Base-by-base conservation (phyloP, 192 early-diverging fungal genomes). In the Backusella westeae region DNA sequence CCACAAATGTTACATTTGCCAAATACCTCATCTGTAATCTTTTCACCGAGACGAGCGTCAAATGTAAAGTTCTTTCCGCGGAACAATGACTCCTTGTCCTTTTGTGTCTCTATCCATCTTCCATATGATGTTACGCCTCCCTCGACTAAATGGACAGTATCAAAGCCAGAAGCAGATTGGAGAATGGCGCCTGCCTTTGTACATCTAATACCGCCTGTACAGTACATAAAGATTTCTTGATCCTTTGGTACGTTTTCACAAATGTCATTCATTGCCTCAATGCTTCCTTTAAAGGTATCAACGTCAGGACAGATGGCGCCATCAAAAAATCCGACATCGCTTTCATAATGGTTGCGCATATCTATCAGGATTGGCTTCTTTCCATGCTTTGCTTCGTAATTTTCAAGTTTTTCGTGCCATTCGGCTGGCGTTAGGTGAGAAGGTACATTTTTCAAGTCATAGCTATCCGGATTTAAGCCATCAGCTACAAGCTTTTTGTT, bases 331-430 rank as follows among this genome's bases (percentile, higher is more conserved):
- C 93, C 93, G 42, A 94, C 89, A 1, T 90, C 79, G 71, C 85
- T 89, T 79, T 94, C 93, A 78, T 94, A 94, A 38, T 87, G 87
- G 76, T 94, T 94, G 68, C 93, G 88, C 92, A 94, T 93, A 71
- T 94, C 93, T 23, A 94, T 87, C 19, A 94, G 63, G 29, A 91
- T 69, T 0, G 84, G 85, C 4, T 86, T 77, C 67, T 86, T 75
- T 4, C 79, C 80, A 38, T 76, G 76, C 38, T 74, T 69, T 52
- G 15, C 52, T 46, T 80, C 73, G 19, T 80, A 78, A 12, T 81
- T 81, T 1, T 80, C 73, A n/a, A 93, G 75, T 59, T 86, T 85
- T 9, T 81, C 67, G 52, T 92, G 90, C 91, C 92, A 94, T 63
- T 90, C 88, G 9, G 84, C 81, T n/a, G 93, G 90, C 1, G 80